Evolutionary conservation across 345 rosid genomes (phyloP).

Genomic region (Cardamine occulta): DNA sequence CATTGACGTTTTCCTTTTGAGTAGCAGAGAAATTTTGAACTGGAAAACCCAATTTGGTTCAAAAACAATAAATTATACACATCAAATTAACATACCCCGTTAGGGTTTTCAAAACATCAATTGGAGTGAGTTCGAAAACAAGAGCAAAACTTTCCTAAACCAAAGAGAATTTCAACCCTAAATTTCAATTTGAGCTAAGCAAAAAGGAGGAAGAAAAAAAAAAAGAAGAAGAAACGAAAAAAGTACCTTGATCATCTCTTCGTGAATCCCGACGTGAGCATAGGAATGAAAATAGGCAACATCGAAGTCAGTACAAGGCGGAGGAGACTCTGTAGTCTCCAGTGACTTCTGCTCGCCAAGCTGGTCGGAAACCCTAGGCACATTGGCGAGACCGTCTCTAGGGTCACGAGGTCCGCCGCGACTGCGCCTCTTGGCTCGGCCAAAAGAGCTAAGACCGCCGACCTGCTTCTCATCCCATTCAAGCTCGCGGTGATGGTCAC

Average conservation of each 20-base stretch:
- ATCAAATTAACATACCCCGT: not conserved
- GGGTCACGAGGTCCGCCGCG: constrained; percentile 44
- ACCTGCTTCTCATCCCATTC: constrained; percentile 39
- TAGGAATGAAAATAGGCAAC: constrained; percentile 85
- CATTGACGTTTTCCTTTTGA: not conserved
- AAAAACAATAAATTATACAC: not conserved
- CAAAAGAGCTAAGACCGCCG: constrained; percentile 19
- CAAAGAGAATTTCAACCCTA: not conserved
- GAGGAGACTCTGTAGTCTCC: constrained; percentile 42
- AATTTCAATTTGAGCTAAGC: constrained; percentile 9
- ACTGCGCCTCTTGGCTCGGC: constrained; percentile 32
- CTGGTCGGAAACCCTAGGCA: constrained; percentile 54
- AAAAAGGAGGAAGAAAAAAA: not conserved
- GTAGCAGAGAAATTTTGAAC: not conserved
- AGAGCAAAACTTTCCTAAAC: not conserved
- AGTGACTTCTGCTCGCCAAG: constrained; percentile 38
- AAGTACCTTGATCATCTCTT: constrained; percentile 91
- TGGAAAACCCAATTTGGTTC: constrained; percentile 2
- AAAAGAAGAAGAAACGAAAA: constrained; percentile 5
- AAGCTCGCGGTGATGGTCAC: constrained; percentile 45
- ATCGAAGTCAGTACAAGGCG: constrained; percentile 78
- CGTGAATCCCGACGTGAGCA: constrained; percentile 94
- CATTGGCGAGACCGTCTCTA: constrained; percentile 37
- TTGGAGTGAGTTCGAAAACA: constrained; percentile 1
- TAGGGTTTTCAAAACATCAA: not conserved